phyloP scores from a whole-genome alignment of 352 stramenopile genomes.

The Thraustochytrium sp. region DNA sequence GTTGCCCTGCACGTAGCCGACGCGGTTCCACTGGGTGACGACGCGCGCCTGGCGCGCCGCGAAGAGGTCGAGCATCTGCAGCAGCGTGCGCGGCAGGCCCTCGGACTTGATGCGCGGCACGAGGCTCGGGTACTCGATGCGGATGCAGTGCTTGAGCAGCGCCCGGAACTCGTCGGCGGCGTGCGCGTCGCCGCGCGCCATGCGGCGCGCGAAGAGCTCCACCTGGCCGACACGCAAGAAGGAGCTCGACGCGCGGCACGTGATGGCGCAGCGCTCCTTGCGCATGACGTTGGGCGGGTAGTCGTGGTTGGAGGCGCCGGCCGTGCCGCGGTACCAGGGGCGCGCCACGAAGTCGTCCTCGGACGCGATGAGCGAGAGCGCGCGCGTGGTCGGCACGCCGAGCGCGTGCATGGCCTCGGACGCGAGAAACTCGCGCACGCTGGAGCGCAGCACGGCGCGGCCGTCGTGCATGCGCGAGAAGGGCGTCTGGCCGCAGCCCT shows the following conservation, averaged over 20 bases:
- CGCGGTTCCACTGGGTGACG: constrained; percentile 61
- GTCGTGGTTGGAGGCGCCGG: constrained; percentile 55
- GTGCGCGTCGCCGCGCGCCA: constrained; percentile 27
- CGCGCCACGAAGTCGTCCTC: constrained; percentile 51
- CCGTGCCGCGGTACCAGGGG: constrained; percentile 58
- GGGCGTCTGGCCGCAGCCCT: constrained; percentile 87
- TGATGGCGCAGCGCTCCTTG: constrained; percentile 61
- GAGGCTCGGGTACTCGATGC: constrained; percentile 44
- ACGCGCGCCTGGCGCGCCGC: constrained; percentile 69
- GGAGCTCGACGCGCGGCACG: constrained; percentile 47
- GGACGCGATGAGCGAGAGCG: constrained; percentile 59
- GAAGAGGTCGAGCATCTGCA: constrained; percentile 9
- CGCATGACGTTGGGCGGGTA: constrained; percentile 59
- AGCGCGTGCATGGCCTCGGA: constrained; percentile 91
- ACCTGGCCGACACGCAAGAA: constrained; percentile 43
- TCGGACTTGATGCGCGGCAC: background rate
- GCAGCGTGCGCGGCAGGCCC: background rate
- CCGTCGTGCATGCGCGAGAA: constrained; percentile 70
- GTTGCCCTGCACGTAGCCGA: constrained; percentile 74
- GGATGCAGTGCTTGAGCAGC: constrained; percentile 54
- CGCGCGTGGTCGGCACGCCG: constrained; percentile 84
- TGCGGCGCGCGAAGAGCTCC: constrained; percentile 31
- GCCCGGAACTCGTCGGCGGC: constrained; percentile 57
- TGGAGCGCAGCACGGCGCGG: constrained; percentile 74
- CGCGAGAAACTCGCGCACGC: constrained; percentile 91